phyloP scores from a whole-genome alignment of 2,329 filamentous ascomycete species.

The Apiospora kogelbergensis region DNA sequence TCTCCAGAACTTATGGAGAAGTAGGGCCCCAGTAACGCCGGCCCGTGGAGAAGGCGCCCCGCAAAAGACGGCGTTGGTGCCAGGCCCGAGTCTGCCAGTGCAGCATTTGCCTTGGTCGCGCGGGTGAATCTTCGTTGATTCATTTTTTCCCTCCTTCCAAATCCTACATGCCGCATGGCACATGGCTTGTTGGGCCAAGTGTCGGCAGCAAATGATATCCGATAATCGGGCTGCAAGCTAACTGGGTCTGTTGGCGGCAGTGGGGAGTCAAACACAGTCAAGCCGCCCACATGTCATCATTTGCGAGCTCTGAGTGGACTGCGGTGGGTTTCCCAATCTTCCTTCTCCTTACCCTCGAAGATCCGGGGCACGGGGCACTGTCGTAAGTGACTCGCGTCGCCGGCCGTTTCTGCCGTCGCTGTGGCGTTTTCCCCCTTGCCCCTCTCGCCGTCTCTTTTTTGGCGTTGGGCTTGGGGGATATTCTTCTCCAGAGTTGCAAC shows the following conservation, averaged over 20 bases:
- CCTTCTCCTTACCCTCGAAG: neutral
- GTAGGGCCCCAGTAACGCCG: constrained; percentile 9
- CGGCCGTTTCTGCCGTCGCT: neutral
- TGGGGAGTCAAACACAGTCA: neutral
- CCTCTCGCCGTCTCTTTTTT: neutral
- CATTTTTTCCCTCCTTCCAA: too few species aligned
- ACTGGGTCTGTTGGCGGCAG: neutral
- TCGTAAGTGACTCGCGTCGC: constrained; percentile 4
- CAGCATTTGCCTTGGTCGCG: too few species aligned
- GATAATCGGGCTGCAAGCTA: neutral
- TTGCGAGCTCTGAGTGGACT: neutral
- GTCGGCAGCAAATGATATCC: neutral
- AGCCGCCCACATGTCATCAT: constrained; percentile 9
- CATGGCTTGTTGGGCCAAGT: neutral
- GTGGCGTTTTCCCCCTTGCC: neutral
- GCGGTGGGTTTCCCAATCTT: neutral
- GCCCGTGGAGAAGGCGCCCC: neutral
- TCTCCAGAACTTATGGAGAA: neutral
- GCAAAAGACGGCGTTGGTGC: neutral
- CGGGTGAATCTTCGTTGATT: neutral
- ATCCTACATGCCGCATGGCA: neutral
- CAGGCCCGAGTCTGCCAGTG: neutral
- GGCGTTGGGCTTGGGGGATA: neutral
- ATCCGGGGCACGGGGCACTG: constrained; percentile 2
- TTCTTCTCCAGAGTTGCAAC: neutral